Evolutionary conservation across 1,284 basidiomycete genomes (phyloP).

Genomic region (Rhodotorula sp.): DNA sequence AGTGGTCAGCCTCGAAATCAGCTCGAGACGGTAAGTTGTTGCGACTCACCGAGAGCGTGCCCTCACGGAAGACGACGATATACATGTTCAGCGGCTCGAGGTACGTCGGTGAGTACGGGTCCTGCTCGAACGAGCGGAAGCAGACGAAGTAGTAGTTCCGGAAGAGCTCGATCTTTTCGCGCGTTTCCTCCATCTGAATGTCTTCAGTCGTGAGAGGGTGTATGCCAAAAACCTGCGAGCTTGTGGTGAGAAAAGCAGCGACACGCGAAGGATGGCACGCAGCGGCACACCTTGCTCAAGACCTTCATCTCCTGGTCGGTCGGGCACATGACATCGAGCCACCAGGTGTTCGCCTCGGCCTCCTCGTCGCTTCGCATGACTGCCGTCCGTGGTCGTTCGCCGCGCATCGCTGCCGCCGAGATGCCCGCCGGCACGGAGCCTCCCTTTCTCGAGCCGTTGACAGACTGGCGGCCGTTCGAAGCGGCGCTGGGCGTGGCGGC

Average conservation of each 20-base stretch:
- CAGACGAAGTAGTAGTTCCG: slow-evolving; percentile 98
- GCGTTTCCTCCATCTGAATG: slow-evolving; percentile 98
- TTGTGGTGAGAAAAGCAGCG: background rate
- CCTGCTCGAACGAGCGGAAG: slow-evolving; percentile 99
- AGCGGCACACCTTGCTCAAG: slow-evolving; percentile 70
- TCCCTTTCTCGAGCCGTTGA: slow-evolving; percentile 16
- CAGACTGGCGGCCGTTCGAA: slow-evolving; percentile 5
- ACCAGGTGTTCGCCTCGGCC: slow-evolving; percentile 84
- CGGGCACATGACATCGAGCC: slow-evolving; percentile 91
- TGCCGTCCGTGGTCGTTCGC: slow-evolving; percentile 9
- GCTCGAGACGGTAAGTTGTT: background rate
- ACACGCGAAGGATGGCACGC: background rate
- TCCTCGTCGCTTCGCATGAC: slow-evolving; percentile 52
- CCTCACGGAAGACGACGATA: slow-evolving; percentile 97
- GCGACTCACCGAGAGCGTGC: slow-evolving; percentile 77
- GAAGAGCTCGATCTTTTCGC: slow-evolving; percentile 99
- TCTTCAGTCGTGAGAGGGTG: slow-evolving; percentile 99
- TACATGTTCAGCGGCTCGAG: slow-evolving; percentile 99
- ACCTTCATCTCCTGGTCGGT: slow-evolving; percentile 99
- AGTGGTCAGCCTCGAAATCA: background rate
- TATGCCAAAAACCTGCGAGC: slow-evolving; percentile 79
- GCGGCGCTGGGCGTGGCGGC: background rate
- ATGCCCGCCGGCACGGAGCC: slow-evolving; percentile 16
- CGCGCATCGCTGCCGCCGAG: slow-evolving; percentile 15
- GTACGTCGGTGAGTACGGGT: slow-evolving; percentile 94